phyloP scores from a whole-genome alignment of 208 protist species.

The Crithidia bombi region DNA sequence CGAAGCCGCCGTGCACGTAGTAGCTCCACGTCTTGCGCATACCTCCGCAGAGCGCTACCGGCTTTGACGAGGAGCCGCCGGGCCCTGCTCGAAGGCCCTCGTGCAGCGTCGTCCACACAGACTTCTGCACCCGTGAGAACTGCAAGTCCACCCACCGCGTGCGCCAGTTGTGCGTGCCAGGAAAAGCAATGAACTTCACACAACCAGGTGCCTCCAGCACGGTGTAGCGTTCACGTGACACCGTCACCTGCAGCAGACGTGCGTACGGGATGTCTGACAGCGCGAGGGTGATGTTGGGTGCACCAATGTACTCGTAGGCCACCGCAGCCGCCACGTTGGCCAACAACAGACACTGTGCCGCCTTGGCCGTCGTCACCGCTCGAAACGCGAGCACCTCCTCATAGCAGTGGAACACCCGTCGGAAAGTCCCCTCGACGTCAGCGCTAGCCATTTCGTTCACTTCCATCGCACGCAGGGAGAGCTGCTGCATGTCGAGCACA shows the following conservation, averaged over 20 bases:
- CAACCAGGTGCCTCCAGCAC: conserved; percentile 70
- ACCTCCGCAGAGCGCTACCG: conserved; percentile 40
- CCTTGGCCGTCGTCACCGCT: conserved; percentile 27
- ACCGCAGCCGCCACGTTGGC: conserved; percentile 53
- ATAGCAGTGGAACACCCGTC: conserved; percentile 48
- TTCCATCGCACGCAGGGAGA: conserved; percentile 33
- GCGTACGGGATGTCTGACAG: conserved; percentile 80
- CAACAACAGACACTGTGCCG: conserved; percentile 63
- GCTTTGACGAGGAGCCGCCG: not conserved
- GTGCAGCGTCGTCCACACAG: conserved; percentile 46
- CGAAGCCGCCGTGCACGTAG: conserved; percentile 68
- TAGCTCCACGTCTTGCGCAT: conserved; percentile 60
- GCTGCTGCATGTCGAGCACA: conserved; percentile 48
- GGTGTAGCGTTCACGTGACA: conserved; percentile 53
- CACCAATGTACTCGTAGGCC: conserved; percentile 69
- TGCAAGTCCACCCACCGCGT: conserved; percentile 58
- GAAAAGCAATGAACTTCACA: conserved; percentile 79
- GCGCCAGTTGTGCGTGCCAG: conserved; percentile 83
- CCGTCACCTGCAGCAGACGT: conserved; percentile 48
- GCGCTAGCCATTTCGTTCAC: conserved; percentile 39
- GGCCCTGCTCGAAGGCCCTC: conserved; percentile 30
- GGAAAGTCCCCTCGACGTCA: conserved; percentile 55
- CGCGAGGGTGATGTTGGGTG: conserved; percentile 62
- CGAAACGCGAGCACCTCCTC: conserved; percentile 62
- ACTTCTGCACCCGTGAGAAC: conserved; percentile 35